Evolutionary conservation across 1,284 basidiomycete genomes (phyloP).

Genomic region (Marasmius sp.): DNA sequence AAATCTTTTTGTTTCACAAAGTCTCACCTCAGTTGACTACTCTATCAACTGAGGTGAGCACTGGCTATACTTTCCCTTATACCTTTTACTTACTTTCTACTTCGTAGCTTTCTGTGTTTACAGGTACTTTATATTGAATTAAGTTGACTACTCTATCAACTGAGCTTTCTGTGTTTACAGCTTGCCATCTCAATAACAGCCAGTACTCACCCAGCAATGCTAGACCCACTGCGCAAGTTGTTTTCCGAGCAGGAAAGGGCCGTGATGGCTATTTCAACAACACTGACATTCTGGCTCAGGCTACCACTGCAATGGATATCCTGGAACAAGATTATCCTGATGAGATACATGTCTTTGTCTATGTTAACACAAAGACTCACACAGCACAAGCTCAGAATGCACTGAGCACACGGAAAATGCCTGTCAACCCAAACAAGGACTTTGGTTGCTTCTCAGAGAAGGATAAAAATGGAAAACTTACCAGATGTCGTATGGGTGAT

Average conservation of each 20-base stretch:
- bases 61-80: too few relatives aligned
- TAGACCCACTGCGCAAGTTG: slow-evolving; percentile 9
- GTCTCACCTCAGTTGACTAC: too few relatives aligned
- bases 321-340: slow-evolving; percentile 18
- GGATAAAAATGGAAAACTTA: not conserved
- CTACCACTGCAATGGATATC: slow-evolving; percentile 21
- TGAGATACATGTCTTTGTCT: slow-evolving; percentile 20
- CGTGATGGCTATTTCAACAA: slow-evolving; percentile 25
- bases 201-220: not conserved
- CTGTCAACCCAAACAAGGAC: not conserved
- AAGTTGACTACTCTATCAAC: too few relatives aligned
- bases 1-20: too few relatives aligned
- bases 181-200: too few relatives aligned
- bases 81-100: too few relatives aligned
- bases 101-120: too few relatives aligned
- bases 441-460: not conserved
- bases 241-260: slow-evolving; percentile 25
- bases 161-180: too few relatives aligned
- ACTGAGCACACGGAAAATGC: slow-evolving; percentile 23
- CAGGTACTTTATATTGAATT: too few relatives aligned
- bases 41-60: too few relatives aligned
- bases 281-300: slow-evolving; percentile 22
- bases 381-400: slow-evolving; percentile 20
- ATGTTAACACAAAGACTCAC: slow-evolving; percentile 27
- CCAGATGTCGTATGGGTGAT: not conserved